Conservation (phyloP, 1,139 yeast genomes). For the Scheffersomyces stambukii region DNA sequence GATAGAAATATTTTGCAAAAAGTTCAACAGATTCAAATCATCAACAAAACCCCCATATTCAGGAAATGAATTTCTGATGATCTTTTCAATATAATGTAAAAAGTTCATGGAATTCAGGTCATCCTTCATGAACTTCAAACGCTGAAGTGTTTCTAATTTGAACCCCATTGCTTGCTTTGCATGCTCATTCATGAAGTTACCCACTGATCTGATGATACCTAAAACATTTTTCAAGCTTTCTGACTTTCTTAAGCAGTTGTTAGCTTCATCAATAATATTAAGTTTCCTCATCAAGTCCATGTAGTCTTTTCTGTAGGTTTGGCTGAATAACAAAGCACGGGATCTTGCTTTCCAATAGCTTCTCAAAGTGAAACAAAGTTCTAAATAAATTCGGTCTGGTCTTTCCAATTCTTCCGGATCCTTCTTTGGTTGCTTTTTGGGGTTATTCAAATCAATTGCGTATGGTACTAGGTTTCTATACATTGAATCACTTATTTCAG, state of each 20-base stretch:
- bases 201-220: slow-evolving; percentile 76
- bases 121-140: slow-evolving; percentile 84
- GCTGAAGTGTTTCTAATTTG: slow-evolving; percentile 73
- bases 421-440: slow-evolving; percentile 43
- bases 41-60: slow-evolving; percentile 73
- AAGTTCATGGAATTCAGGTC: slow-evolving; percentile 74
- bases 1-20: slow-evolving; percentile 64
- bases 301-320: slow-evolving; percentile 72
- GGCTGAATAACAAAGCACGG: slow-evolving; percentile 64
- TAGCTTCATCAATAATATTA: slow-evolving; percentile 63
- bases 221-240: slow-evolving; percentile 63
- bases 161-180: slow-evolving; percentile 83
- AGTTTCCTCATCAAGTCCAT: slow-evolving; percentile 62
- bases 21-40: slow-evolving; percentile 62
- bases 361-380: slow-evolving; percentile 71
- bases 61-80: slow-evolving; percentile 73
- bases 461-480: slow-evolving; percentile 72
- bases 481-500: slow-evolving; percentile 65
- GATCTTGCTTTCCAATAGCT: slow-evolving; percentile 86
- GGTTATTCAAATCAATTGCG: slow-evolving; percentile 43
- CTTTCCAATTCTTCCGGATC: slow-evolving; percentile 67
- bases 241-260: slow-evolving; percentile 57
- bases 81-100: slow-evolving; percentile 80
- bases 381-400: slow-evolving; percentile 76
- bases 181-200: slow-evolving; percentile 88